A percentile compares a stretch with the other conserved stretches of the same genome.
phyloP scores from a whole-genome alignment of 257 asterid genomes.

The Solanum ahanhuiri region DNA sequence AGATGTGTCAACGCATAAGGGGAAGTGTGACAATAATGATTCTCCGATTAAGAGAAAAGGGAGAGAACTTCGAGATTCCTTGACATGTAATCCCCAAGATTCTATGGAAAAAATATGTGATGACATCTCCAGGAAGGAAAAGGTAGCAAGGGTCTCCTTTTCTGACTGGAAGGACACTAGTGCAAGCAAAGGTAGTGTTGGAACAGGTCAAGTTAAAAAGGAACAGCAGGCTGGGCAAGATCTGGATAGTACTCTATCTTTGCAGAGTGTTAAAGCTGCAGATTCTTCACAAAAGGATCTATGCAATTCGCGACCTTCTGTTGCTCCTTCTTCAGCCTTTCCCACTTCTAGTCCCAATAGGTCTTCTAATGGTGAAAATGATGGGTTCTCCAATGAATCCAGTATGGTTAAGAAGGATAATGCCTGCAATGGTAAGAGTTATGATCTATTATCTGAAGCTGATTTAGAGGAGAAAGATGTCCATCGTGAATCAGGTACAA shows the following conservation, averaged over 20 bases:
- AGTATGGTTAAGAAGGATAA: constrained; percentile 28
- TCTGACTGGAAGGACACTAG: constrained; percentile 49
- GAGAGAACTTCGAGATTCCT: constrained; percentile 15
- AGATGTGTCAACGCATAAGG: constrained; percentile 28
- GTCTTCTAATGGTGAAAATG: constrained; percentile 30
- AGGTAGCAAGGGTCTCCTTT: constrained; percentile 61
- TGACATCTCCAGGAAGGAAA: constrained; percentile 48
- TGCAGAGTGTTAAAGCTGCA: constrained; percentile 12
- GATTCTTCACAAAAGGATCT: constrained; percentile 49
- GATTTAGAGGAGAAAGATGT: constrained; percentile 15
- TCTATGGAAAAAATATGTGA: constrained; percentile 35
- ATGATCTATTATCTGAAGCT: constrained; percentile 9
- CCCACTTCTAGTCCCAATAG: constrained; percentile 35
- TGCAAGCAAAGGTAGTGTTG: constrained; percentile 29
- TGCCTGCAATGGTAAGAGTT: constrained; percentile 17
- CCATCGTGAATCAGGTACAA: constrained; percentile 23
- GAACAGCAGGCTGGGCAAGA: constrained; percentile 31
- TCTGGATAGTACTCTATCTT: constrained; percentile 20
- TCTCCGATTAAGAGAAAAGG: constrained; percentile 49
- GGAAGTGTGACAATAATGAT: constrained; percentile 32
- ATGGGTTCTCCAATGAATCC: constrained; percentile 16
- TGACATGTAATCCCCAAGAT: constrained; percentile 27
- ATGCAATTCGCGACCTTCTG: constrained; percentile 46
- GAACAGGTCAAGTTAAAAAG: constrained; percentile 26
- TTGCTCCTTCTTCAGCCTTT: constrained; percentile 66